Percentiles rank a stretch among this genome's conserved stretches.
phyloP scores from a whole-genome alignment of 345 rosid species.

The Rhodamnia rubescens region DNA sequence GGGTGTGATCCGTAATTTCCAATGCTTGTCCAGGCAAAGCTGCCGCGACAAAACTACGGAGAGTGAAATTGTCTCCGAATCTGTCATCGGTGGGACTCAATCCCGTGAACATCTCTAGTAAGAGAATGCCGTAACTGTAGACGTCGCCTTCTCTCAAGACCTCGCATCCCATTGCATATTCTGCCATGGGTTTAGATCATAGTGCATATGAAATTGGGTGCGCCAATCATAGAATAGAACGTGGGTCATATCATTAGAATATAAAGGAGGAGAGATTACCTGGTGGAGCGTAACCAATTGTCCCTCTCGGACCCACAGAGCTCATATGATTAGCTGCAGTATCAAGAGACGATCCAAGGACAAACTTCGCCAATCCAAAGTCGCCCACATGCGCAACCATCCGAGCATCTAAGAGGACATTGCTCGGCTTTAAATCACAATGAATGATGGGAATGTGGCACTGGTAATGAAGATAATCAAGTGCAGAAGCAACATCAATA shows the following conservation, averaged over 20 bases:
- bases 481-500: not conserved
- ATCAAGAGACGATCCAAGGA: not conserved
- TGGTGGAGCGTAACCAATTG: not conserved
- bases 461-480: not conserved
- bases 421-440: not conserved
- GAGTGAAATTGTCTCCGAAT: not conserved
- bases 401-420: not conserved
- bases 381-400: not conserved
- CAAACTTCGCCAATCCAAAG: not conserved
- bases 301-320: not conserved
- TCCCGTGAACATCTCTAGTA: not conserved
- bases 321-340: not conserved
- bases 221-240: not conserved
- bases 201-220: not conserved
- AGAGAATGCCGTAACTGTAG: not conserved
- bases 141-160: constrained; percentile 1
- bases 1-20: not conserved
- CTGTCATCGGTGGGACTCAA: not conserved
- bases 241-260: not conserved
- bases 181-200: not conserved
- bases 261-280: not conserved
- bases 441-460: not conserved
- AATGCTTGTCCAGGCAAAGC: not conserved
- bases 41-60: not conserved
- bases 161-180: constrained; percentile 7